Evolutionary conservation across 495 filamentous ascomycete genomes (phyloP).

Genomic region (Hypoxylon crocopeplum): DNA sequence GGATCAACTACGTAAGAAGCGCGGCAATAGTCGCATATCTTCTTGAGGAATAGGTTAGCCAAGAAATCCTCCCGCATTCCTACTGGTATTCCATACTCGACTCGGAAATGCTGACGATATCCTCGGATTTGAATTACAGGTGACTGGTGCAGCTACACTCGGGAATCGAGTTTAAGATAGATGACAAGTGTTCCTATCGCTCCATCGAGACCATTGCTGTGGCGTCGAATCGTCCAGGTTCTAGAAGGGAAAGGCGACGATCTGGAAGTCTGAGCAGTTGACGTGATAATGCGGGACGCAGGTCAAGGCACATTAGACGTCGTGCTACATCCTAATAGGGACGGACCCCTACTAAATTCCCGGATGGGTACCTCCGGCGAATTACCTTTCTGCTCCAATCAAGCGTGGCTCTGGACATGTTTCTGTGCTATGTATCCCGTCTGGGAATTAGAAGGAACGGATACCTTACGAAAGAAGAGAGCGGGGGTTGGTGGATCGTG

Average conservation of each 20-base stretch:
- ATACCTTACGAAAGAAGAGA: too few species aligned
- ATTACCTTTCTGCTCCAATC: too few species aligned
- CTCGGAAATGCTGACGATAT: slow-evolving; percentile 2
- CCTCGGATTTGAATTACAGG: slow-evolving; percentile 3
- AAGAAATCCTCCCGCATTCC: slow-evolving; percentile 31
- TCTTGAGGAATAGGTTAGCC: slow-evolving; percentile 4
- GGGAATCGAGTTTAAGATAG: not conserved
- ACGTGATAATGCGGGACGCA: not conserved
- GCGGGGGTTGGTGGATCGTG: too few species aligned
- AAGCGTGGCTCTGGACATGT: too few species aligned
- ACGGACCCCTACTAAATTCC: too few species aligned
- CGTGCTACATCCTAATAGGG: too few species aligned
- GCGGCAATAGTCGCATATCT: not conserved
- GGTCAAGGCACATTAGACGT: too few species aligned
- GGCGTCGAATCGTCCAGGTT: slow-evolving; percentile 10
- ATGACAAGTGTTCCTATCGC: slow-evolving; percentile 1
- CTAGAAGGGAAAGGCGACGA: slow-evolving; percentile 18
- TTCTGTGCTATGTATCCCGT: too few species aligned
- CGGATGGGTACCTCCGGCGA: slow-evolving; percentile 27
- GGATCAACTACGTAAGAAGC: slow-evolving; percentile 13
- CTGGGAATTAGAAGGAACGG: too few species aligned
- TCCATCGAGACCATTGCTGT: slow-evolving; percentile 5
- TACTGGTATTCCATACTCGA: slow-evolving; percentile 10
- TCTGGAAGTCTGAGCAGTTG: slow-evolving; percentile 22
- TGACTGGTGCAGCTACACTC: not conserved